Evolutionary conservation across 108 stramenopile genomes (phyloP).

Genomic region (Seminavis robusta): DNA sequence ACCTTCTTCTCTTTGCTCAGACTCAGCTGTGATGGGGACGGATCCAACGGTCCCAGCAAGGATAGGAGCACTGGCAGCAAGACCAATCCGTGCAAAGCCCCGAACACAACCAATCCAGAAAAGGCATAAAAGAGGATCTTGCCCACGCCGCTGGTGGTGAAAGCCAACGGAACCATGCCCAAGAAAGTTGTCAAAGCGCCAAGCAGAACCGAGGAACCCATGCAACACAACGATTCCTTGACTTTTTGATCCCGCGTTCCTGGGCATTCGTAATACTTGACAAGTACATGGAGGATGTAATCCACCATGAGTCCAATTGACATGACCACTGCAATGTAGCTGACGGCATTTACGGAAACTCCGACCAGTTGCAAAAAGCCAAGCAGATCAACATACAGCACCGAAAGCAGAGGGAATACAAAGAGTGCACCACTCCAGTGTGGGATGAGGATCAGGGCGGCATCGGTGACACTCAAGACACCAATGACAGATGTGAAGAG

Average conservation of each 20-base stretch:
- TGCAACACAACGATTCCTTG: slow-evolving; percentile 2
- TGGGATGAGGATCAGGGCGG: not conserved
- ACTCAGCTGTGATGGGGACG: too few species aligned
- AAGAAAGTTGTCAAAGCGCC: slow-evolving; percentile 6
- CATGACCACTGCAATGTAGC: slow-evolving; percentile 31
- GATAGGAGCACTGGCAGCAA: slow-evolving; percentile 14
- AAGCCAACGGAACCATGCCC: slow-evolving; percentile 5
- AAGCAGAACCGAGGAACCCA: slow-evolving; percentile 8
- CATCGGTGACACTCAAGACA: not conserved
- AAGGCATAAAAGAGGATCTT: slow-evolving; percentile 7
- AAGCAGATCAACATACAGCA: slow-evolving; percentile 5
- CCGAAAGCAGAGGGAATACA: not conserved
- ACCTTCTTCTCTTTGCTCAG: too few species aligned
- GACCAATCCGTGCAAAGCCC: slow-evolving; percentile 5
- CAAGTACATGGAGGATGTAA: slow-evolving; percentile 10
- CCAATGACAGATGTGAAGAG: not conserved
- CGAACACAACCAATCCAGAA: slow-evolving; percentile 3
- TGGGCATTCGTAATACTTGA: not conserved
- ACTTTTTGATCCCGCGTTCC: not conserved
- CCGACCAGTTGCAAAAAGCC: slow-evolving; percentile 10
- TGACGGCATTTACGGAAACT: slow-evolving; percentile 15
- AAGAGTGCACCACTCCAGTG: not conserved
- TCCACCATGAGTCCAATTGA: slow-evolving; percentile 25
- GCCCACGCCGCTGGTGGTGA: slow-evolving; percentile 6
- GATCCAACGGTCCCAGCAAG: slow-evolving; percentile 1